These are phyloP conservation scores for Neoarthrinium moseri DNA, from an alignment of 2,329 filamentous ascomycete genomes.

Conservation along the genomic window DNA sequence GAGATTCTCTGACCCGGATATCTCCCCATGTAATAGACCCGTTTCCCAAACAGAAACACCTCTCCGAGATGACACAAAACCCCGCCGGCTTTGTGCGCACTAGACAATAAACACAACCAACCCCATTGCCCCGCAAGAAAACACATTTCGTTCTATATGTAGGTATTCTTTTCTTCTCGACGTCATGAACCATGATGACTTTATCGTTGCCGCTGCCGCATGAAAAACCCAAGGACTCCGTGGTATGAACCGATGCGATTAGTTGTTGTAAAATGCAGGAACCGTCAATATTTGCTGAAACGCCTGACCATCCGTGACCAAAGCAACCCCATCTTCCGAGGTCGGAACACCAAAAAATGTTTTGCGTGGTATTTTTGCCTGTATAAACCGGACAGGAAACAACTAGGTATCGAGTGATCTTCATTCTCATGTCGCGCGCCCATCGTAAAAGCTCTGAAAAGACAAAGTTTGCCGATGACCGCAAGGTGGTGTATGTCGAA, in stretches of 20 bases:
- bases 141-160: slow-evolving; percentile 50
- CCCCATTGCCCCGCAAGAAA: slow-evolving; percentile 28
- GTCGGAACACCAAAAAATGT: slow-evolving; percentile 30
- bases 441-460: slow-evolving; percentile 27
- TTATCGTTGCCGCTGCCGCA: slow-evolving; percentile 42
- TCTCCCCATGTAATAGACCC: slow-evolving; percentile 24
- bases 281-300: slow-evolving; percentile 33
- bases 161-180: slow-evolving; percentile 46
- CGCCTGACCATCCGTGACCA: slow-evolving; percentile 40
- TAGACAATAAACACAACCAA: slow-evolving; percentile 35
- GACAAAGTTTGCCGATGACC: slow-evolving; percentile 26
- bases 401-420: slow-evolving; percentile 46
- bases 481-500: slow-evolving; percentile 40
- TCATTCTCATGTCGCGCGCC: slow-evolving; percentile 37
- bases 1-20: slow-evolving; percentile 31
- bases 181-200: slow-evolving; percentile 51
- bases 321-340: slow-evolving; percentile 39
- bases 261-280: slow-evolving; percentile 45
- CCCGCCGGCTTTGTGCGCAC: slow-evolving; percentile 32
- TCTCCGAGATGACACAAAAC: slow-evolving; percentile 18
- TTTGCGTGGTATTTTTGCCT: slow-evolving; percentile 22
- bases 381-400: slow-evolving; percentile 31
- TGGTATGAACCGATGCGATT: slow-evolving; percentile 48
- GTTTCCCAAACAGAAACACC: slow-evolving; percentile 20
- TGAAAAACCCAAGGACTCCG: slow-evolving; percentile 41